phyloP scores from a whole-genome alignment of 495 filamentous ascomycete genomes.

The Lasiosphaeria miniovina region DNA sequence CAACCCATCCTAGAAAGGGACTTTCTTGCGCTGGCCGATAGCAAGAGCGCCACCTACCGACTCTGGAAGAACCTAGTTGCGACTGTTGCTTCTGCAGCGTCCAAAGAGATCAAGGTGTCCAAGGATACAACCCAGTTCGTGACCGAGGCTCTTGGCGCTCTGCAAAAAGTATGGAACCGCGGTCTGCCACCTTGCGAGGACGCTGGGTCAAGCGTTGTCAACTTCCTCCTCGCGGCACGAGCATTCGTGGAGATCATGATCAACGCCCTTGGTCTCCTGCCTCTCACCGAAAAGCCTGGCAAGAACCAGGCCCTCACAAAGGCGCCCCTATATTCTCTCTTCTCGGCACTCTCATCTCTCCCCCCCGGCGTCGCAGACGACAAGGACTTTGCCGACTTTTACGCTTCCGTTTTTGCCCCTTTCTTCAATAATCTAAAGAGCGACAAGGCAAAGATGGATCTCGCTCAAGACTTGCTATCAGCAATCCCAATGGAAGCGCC shows the following conservation, averaged over 20 bases:
- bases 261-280: slow-evolving; percentile 61
- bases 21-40: slow-evolving; percentile 46
- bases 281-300: slow-evolving; percentile 71
- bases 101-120: slow-evolving; percentile 87
- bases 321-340: slow-evolving; percentile 49
- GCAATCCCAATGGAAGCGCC: slow-evolving; percentile 35
- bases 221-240: slow-evolving; percentile 60
- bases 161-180: slow-evolving; percentile 65
- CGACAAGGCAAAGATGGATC: slow-evolving; percentile 38
- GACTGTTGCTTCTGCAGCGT: slow-evolving; percentile 71
- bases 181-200: slow-evolving; percentile 21
- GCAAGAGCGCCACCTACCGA: slow-evolving; percentile 46
- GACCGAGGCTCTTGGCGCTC: slow-evolving; percentile 61
- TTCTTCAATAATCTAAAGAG: slow-evolving; percentile 42
- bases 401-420: slow-evolving; percentile 41
- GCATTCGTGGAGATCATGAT: slow-evolving; percentile 61
- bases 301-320: slow-evolving; percentile 37
- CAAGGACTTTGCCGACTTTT: slow-evolving; percentile 39
- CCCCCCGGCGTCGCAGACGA: slow-evolving; percentile 43
- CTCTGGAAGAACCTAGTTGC: slow-evolving; percentile 70
- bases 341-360: slow-evolving; percentile 44
- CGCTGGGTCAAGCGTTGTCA: slow-evolving; percentile 17
- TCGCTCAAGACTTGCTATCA: slow-evolving; percentile 41
- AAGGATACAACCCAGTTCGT: slow-evolving; percentile 77
- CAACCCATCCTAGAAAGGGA: slow-evolving; percentile 59